Evolutionary conservation across 305 asterid species (phyloP).

Genomic region (Galium porrigens): DNA sequence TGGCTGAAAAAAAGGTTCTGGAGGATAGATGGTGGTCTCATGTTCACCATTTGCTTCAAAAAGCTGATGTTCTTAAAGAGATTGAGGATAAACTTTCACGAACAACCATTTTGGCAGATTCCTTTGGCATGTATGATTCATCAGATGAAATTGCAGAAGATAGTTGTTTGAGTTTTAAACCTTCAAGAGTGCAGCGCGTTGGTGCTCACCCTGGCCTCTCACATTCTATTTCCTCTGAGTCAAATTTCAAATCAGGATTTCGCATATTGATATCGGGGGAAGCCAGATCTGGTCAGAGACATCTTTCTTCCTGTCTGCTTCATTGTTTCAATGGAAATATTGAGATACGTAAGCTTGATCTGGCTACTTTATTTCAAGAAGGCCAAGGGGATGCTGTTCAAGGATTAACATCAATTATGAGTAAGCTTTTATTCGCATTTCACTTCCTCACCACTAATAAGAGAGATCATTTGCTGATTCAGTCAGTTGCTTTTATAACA

Average conservation of each 20-base stretch:
- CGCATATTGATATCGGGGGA: slow-evolving; percentile 69
- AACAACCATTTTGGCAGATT: slow-evolving; percentile 36
- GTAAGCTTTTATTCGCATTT: slow-evolving; percentile 35
- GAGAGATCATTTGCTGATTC: slow-evolving; percentile 2
- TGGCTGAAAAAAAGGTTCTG: slow-evolving; percentile 32
- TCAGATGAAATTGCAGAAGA: slow-evolving; percentile 32
- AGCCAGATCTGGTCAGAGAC: slow-evolving; percentile 79
- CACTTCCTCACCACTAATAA: background rate
- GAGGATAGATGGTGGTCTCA: slow-evolving; percentile 63
- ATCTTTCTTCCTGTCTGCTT: slow-evolving; percentile 86
- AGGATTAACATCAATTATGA: slow-evolving; percentile 61
- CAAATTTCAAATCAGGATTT: slow-evolving; percentile 51
- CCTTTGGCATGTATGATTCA: slow-evolving; percentile 25
- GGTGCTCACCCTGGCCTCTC: slow-evolving; percentile 41
- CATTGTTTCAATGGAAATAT: slow-evolving; percentile 73
- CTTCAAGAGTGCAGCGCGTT: slow-evolving; percentile 37
- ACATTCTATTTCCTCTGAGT: slow-evolving; percentile 23
- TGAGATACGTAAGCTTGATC: slow-evolving; percentile 72
- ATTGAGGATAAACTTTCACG: slow-evolving; percentile 47
- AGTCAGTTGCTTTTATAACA: background rate
- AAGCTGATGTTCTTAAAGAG: slow-evolving; percentile 39
- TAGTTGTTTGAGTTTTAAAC: slow-evolving; percentile 22
- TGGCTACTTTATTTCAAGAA: slow-evolving; percentile 79
- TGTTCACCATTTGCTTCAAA: slow-evolving; percentile 52
- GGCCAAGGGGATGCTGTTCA: slow-evolving; percentile 88